Evolutionary conservation across 202 grass and related monocot genomes (phyloP), one percentile per base, ranked within the genome.

Genomic region (Brachypodium distachyon): DNA sequence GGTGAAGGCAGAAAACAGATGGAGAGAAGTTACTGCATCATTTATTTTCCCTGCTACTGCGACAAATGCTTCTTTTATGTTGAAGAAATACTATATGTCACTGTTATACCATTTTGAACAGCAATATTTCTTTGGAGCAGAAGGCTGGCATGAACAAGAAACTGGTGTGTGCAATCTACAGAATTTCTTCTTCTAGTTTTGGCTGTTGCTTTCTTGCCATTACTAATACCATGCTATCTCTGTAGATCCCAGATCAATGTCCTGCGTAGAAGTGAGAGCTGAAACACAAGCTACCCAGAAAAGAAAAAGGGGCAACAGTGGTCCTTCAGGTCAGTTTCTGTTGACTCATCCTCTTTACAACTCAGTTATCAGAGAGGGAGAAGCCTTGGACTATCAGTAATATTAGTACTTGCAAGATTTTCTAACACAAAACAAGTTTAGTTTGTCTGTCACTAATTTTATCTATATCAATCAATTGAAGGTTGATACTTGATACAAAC

Each of bases 51-150:
- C 90, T 12, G 86, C 87, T 40, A 99, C 90, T 38, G 89, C 92
- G 2, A 99, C 96, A 36, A 99, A 96, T 77, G 87, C 96, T 61
- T 96, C 92, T 59, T 99, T 86, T 85, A 81, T 99, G 56, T 82
- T 99, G 83, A 87, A 93, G 43, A 99, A 99, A 65, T 96, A 96
- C 33, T 99, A 99, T 58, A 83, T 88, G 77, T 96, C 87, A 29
- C 81, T 99, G 11, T 83, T 99, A 77, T 81, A 87, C 61, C 96
- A 96, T 83, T 99, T 93, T 73, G 96, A 99, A 79, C 83, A 87
- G 82, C 60, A 96, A 6, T 99, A 96, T 75, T 91, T 90, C 44
- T 96, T 93, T 78, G 79, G 82, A 44, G 48, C 65, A 53, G 74
- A 85, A 83, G 85, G 90, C 39, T 99, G 81, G 83, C 73, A 81